A percentile compares a stretch with the other conserved stretches of the same genome.
Conservation (phyloP, 768 basidiomycete genomes). For the Omphalotus guepiniiformis region DNA sequence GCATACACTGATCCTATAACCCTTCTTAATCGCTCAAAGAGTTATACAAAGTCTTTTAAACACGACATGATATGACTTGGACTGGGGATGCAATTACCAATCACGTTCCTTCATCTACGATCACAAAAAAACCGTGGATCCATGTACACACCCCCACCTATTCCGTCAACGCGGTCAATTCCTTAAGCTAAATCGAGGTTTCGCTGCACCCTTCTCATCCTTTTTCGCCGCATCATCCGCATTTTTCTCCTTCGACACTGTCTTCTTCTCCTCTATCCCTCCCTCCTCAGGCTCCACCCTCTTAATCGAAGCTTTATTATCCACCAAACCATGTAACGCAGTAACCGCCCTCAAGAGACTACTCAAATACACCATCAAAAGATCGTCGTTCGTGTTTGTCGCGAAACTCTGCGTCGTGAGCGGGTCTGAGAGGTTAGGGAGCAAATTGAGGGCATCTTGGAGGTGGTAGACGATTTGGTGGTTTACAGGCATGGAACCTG, state of each 20-base stretch:
- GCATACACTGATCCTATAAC: too few relatives aligned
- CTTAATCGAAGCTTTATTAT: slow-evolving; percentile 84
- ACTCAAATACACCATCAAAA: slow-evolving; percentile 91
- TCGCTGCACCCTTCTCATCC: slow-evolving; percentile 25
- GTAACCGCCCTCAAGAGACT: slow-evolving; percentile 88
- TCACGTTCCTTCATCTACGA: too few relatives aligned
- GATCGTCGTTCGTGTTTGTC: slow-evolving; percentile 88
- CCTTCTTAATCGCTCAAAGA: too few relatives aligned
- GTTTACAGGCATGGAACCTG: slow-evolving; percentile 84
- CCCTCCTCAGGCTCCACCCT: slow-evolving; percentile 73
- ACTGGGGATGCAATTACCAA: too few relatives aligned
- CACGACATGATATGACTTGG: too few relatives aligned
- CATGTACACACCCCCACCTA: too few relatives aligned
- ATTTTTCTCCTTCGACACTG: slow-evolving; percentile 38
- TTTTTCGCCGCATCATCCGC: slow-evolving; percentile 30
- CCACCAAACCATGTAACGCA: slow-evolving; percentile 84
- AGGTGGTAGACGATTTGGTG: slow-evolving; percentile 95
- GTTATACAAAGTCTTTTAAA: too few relatives aligned
- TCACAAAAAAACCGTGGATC: too few relatives aligned
- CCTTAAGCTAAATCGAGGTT: too few relatives aligned
- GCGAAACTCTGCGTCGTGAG: slow-evolving; percentile 71
- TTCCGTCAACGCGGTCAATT: too few relatives aligned
- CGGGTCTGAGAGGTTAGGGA: slow-evolving; percentile 78
- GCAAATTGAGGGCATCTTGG: slow-evolving; percentile 90
- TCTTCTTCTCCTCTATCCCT: slow-evolving; percentile 45